These are phyloP conservation scores for Senecio squalidus DNA, from an alignment of 140 eudicot species.

Conservation along the genomic window DNA sequence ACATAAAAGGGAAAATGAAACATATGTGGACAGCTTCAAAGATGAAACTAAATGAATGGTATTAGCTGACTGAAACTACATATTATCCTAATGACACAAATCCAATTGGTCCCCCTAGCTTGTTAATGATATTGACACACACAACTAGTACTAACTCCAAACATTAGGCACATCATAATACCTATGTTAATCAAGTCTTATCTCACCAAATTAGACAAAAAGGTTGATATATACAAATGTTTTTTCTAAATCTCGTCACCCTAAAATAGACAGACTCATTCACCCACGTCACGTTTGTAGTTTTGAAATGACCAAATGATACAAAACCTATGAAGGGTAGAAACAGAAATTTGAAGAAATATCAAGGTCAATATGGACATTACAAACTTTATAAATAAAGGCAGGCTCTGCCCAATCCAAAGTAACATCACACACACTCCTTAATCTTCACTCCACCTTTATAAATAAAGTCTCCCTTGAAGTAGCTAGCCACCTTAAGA, in stretches of 20 bases:
- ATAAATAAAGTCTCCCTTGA: slow-evolving; percentile 33
- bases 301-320: slow-evolving; percentile 13
- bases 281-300: slow-evolving; percentile 12
- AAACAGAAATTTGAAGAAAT: slow-evolving; percentile 5
- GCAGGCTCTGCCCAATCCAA: slow-evolving; percentile 16
- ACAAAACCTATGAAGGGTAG: slow-evolving; percentile 26
- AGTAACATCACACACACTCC: slow-evolving; percentile 31
- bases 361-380: slow-evolving; percentile 9
- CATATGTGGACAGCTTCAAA: slow-evolving; percentile 25
- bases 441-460: slow-evolving; percentile 41
- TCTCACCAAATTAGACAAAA: slow-evolving; percentile 45
- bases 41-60: slow-evolving; percentile 15
- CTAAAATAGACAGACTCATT: slow-evolving; percentile 16
- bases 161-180: slow-evolving; percentile 10
- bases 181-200: slow-evolving; percentile 22
- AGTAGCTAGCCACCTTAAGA: slow-evolving; percentile 24
- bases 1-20: slow-evolving; percentile 27
- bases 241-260: slow-evolving; percentile 12
- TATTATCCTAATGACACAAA: slow-evolving; percentile 12
- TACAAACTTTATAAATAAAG: slow-evolving; percentile 35
- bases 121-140: slow-evolving; percentile 19
- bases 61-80: slow-evolving; percentile 5
- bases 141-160: slow-evolving; percentile 12
- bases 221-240: background rate
- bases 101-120: slow-evolving; percentile 12